Conservation (phyloP, 2,329 filamentous ascomycete genomes). For the Botrytis byssoidea region DNA sequence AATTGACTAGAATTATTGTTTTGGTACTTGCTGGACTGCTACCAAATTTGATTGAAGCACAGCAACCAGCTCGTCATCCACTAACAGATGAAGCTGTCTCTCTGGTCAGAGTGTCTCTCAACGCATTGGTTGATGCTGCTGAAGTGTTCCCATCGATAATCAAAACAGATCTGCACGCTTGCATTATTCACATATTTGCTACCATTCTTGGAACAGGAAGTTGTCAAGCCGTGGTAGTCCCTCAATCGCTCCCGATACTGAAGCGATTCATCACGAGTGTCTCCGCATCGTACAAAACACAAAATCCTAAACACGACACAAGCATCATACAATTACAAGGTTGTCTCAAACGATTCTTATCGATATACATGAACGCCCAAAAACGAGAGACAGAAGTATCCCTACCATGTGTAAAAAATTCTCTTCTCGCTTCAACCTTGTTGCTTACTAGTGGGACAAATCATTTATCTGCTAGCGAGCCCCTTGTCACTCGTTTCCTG, state of each 20-base stretch:
- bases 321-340: constrained; percentile 65
- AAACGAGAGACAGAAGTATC: constrained; percentile 73
- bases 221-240: constrained; percentile 86
- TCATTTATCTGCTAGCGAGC: constrained; percentile 70
- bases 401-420: constrained; percentile 88
- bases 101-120: constrained; percentile 75
- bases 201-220: constrained; percentile 84
- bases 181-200: constrained; percentile 94
- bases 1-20: constrained; percentile 93
- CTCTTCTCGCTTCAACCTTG: constrained; percentile 82
- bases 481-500: constrained; percentile 71
- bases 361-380: constrained; percentile 74
- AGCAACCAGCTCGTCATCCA: constrained; percentile 64
- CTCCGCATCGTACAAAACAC: constrained; percentile 47
- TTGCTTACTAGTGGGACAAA: constrained; percentile 79
- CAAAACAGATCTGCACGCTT: constrained; percentile 92
- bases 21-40: constrained; percentile 84
- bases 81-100: constrained; percentile 84
- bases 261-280: constrained; percentile 85
- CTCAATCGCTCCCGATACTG: constrained; percentile 85
- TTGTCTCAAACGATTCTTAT: constrained; percentile 77
- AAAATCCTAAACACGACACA: constrained; percentile 41
- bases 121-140: constrained; percentile 88
- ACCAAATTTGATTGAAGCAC: constrained; percentile 71
- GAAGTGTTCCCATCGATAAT: constrained; percentile 96